These are phyloP conservation scores for Sindora glabra DNA, from an alignment of 306 rosid species.

Conservation along the genomic window DNA sequence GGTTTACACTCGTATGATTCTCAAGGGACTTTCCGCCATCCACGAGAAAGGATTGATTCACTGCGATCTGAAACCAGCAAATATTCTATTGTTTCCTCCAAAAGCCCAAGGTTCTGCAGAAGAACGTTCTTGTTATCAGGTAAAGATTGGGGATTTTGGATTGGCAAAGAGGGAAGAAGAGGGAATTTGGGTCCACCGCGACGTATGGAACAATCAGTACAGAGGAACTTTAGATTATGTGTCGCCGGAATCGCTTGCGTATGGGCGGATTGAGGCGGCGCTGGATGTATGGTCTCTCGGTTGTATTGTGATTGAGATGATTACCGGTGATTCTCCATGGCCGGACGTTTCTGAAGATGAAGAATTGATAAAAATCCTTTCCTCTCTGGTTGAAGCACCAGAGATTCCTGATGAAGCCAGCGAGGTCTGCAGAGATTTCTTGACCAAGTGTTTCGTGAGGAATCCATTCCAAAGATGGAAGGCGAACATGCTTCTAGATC, in stretches of 20 bases:
- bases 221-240: background rate
- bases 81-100: background rate
- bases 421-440: background rate
- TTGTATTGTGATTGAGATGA: background rate
- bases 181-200: too few relatives aligned
- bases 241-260: background rate
- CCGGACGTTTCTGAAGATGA: background rate
- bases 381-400: background rate
- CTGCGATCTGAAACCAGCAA: background rate
- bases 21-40: background rate
- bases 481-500: background rate
- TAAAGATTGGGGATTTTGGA: background rate
- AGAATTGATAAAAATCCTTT: background rate
- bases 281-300: background rate
- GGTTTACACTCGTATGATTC: background rate
- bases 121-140: background rate
- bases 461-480: background rate
- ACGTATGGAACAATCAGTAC: background rate
- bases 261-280: background rate
- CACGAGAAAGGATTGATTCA: background rate
- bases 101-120: too few relatives aligned
- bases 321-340: background rate
- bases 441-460: background rate
- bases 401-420: background rate
- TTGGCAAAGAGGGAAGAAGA: background rate